Percentiles rank a stretch among this genome's conserved stretches.
These are phyloP conservation scores for Blastocystis sp. DNA, from an alignment of 352 stramenopile species.

Conservation along the genomic window DNA sequence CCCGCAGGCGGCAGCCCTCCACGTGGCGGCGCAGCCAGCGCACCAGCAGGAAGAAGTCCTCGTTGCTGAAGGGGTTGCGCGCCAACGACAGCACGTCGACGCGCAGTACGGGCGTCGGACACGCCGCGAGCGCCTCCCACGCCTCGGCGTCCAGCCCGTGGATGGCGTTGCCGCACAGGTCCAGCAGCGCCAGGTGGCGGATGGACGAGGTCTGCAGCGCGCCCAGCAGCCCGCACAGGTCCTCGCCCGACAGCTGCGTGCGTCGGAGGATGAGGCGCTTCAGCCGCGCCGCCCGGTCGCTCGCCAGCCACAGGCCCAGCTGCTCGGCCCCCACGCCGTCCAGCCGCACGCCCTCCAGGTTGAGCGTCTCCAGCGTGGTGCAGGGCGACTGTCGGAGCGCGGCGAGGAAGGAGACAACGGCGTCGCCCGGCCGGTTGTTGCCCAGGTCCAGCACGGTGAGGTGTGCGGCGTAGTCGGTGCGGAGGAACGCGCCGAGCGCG, in stretches of 20 bases:
- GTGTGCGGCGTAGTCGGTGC: background rate
- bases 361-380: background rate
- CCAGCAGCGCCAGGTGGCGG: background rate
- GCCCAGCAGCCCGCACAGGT: background rate
- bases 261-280: constrained; percentile 1
- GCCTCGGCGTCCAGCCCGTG: background rate
- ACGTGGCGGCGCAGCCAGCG: background rate
- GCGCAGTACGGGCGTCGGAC: background rate
- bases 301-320: background rate
- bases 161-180: constrained; percentile 29
- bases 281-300: background rate
- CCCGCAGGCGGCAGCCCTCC: background rate
- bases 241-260: background rate
- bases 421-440: background rate
- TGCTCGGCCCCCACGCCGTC: background rate
- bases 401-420: background rate
- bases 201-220: constrained; percentile 14
- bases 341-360: constrained; percentile 8
- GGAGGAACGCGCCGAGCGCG: background rate
- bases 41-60: constrained; percentile 5
- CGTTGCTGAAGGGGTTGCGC: constrained; percentile 13
- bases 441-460: constrained; percentile 5
- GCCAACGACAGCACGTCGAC: background rate
- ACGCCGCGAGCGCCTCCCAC: background rate
- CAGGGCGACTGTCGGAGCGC: background rate